These are phyloP conservation scores for Penicillium longicatenatum DNA, from an alignment of 495 filamentous ascomycete species.

Conservation along the genomic window DNA sequence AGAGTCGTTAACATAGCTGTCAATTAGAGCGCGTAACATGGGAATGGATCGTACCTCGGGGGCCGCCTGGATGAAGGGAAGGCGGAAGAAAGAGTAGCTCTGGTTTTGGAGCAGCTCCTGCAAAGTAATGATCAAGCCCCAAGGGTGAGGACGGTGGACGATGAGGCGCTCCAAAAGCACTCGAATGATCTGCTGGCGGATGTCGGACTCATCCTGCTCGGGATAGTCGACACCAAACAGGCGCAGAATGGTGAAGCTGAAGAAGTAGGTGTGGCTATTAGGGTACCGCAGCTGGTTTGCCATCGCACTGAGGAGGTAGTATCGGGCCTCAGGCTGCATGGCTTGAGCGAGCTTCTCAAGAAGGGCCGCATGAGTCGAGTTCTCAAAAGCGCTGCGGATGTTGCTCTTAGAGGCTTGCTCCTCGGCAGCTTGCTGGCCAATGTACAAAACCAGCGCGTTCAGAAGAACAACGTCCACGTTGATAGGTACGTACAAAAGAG, in stretches of 20 bases:
- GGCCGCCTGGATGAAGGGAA: conserved; percentile 86
- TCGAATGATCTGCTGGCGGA: conserved; percentile 86
- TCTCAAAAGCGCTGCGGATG: conserved; percentile 63
- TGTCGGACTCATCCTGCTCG: conserved; percentile 76
- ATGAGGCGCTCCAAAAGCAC: conserved; percentile 85
- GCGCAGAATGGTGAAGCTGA: conserved; percentile 82
- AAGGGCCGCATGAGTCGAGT: conserved; percentile 72
- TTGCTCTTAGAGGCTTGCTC: conserved; percentile 59
- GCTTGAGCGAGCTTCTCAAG: conserved; percentile 74
- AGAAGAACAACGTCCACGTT: conserved; percentile 71
- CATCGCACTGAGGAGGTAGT: conserved; percentile 82
- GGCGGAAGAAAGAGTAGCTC: conserved; percentile 84
- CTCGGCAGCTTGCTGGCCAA: conserved; percentile 69
- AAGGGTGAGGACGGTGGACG: conserved; percentile 91
- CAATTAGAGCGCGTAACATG: background rate
- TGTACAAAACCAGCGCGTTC: conserved; percentile 79
- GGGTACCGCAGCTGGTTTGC: conserved; percentile 90
- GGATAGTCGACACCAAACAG: conserved; percentile 78
- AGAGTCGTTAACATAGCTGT: conserved; percentile 13
- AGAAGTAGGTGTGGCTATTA: conserved; percentile 89
- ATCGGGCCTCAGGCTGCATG: conserved; percentile 74
- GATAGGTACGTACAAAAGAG: conserved; percentile 61
- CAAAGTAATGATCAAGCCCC: conserved; percentile 90
- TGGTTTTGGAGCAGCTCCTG: conserved; percentile 90
- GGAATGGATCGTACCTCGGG: conserved; percentile 65